phyloP scores from a whole-genome alignment of 1,139 yeast species.

The Sugiyamaella japonica region DNA sequence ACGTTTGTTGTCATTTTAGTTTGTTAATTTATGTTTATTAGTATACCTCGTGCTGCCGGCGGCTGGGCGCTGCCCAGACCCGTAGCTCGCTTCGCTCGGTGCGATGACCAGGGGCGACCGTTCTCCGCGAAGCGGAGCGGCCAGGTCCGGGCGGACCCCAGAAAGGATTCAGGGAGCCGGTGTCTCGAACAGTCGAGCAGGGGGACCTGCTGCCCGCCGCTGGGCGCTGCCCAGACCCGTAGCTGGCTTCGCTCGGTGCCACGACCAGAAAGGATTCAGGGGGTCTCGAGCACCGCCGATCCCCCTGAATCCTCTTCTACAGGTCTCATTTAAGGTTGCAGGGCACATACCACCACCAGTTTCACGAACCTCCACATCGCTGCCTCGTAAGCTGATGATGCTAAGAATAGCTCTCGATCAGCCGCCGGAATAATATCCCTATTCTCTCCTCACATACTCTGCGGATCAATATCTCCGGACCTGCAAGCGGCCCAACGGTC shows the following conservation, averaged over 20 bases:
- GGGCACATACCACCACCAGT: neutral
- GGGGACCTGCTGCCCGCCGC: too few relatives aligned
- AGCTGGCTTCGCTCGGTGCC: conserved; percentile 2
- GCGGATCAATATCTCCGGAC: conserved; percentile 5
- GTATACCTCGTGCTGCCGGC: conserved; percentile 11
- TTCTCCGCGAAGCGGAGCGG: neutral
- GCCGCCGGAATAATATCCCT: neutral
- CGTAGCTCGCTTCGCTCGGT: neutral
- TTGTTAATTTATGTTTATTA: neutral
- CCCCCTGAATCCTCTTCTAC: neutral
- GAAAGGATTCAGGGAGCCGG: too few relatives aligned
- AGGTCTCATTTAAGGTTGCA: conserved; percentile 10
- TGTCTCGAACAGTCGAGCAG: too few relatives aligned
- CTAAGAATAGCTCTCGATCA: neutral
- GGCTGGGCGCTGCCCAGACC: conserved; percentile 7
- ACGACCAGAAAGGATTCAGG: too few relatives aligned
- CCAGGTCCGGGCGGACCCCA: too few relatives aligned
- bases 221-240: neutral
- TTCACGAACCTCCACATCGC: too few relatives aligned
- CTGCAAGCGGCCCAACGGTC: neutral
- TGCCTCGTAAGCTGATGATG: too few relatives aligned
- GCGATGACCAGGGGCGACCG: neutral
- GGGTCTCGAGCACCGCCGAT: too few relatives aligned
- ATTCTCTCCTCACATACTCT: neutral
- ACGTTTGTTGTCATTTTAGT: neutral